Percentiles rank a stretch among this genome's conserved stretches.
These are phyloP conservation scores for Huntiella savannae DNA, from an alignment of 2,329 filamentous ascomycete genomes.

Conservation along the genomic window DNA sequence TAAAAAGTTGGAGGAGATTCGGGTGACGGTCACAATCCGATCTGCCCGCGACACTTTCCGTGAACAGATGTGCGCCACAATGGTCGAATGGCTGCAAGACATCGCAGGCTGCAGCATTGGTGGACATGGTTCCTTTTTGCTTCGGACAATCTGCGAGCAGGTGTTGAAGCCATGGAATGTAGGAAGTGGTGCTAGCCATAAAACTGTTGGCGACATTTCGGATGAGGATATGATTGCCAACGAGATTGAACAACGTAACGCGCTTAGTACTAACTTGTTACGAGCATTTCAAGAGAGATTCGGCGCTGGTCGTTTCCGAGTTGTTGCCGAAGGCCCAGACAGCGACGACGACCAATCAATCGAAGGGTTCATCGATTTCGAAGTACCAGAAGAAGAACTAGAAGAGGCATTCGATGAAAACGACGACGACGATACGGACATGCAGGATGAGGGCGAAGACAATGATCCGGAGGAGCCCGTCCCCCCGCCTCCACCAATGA, in stretches of 20 bases:
- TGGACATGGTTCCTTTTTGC: conserved; percentile 57
- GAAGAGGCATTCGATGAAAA: conserved; percentile 1
- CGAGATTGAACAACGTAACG: conserved; percentile 18
- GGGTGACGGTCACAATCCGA: conserved; percentile 85
- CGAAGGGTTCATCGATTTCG: neutral
- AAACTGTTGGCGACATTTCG: conserved; percentile 54
- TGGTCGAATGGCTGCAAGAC: conserved; percentile 89
- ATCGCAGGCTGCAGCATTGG: conserved; percentile 79
- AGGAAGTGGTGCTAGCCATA: conserved; percentile 69
- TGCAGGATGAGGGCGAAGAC: conserved; percentile 17
- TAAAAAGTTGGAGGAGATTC: conserved; percentile 80
- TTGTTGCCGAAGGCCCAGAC: conserved; percentile 19
- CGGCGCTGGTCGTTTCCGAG: conserved; percentile 1
- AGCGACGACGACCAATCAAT: conserved; percentile 17
- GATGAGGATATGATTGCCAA: neutral
- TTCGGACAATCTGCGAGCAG: conserved; percentile 75
- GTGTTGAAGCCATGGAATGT: conserved; percentile 72
- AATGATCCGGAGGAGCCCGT: conserved; percentile 29
- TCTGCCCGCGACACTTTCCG: conserved; percentile 88
- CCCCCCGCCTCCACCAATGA: conserved; percentile 42
- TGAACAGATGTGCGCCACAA: conserved; percentile 96
- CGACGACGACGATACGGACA: conserved; percentile 4
- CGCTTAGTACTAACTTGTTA: conserved; percentile 20
- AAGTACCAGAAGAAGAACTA: neutral
- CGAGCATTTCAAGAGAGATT: conserved; percentile 17